Percentiles rank a stretch among this genome's conserved stretches.
Conservation (phyloP, 305 asterid species). For the Fraxinus velutina region DNA sequence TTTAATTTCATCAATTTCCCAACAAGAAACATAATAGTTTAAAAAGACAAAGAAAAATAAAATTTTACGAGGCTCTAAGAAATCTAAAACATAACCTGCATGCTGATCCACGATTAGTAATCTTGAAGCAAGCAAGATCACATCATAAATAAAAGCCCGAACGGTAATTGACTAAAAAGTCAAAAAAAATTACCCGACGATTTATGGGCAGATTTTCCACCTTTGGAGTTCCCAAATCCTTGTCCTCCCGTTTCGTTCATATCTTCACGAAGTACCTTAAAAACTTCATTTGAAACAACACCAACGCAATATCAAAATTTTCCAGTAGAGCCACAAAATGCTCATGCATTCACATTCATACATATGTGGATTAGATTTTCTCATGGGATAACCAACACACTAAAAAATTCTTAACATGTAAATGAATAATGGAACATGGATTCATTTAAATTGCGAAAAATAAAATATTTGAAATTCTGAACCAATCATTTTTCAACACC, state of each 20-base stretch:
- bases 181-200: slow-evolving; percentile 7
- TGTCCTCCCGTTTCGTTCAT: slow-evolving; percentile 43
- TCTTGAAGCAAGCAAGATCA: not conserved
- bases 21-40: not conserved
- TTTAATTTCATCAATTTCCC: not conserved
- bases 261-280: not conserved
- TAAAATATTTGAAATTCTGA: not conserved
- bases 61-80: not conserved
- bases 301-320: not conserved
- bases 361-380: not conserved
- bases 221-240: slow-evolving; percentile 30
- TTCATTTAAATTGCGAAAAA: not conserved
- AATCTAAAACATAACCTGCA: not conserved
- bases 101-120: not conserved
- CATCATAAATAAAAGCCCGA: not conserved
- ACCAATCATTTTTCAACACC: not conserved
- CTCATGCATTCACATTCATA: not conserved
- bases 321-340: not conserved
- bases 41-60: not conserved
- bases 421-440: not conserved
- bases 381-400: not conserved
- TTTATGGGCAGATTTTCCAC: slow-evolving; percentile 28
- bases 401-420: not conserved
- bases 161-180: not conserved
- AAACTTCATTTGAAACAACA: not conserved